Conservation (phyloP, 2,329 filamentous ascomycete species). For the Ophioceras dolichostomum region DNA sequence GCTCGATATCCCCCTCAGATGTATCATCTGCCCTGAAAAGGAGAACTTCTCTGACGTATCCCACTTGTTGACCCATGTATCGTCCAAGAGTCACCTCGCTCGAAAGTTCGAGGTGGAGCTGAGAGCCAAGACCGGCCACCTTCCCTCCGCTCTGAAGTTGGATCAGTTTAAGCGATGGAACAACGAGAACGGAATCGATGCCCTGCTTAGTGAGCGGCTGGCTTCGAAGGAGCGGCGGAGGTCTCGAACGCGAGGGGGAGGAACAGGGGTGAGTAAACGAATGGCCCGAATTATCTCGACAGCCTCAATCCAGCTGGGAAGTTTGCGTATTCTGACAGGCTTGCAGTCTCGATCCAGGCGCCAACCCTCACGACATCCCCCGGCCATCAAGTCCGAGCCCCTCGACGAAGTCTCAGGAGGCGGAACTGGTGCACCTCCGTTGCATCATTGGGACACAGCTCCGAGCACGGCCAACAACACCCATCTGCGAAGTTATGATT, state of each 20-base stretch:
- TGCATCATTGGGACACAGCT: too few relatives aligned
- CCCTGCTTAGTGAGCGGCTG: constrained; percentile 66
- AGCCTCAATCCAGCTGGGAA: too few relatives aligned
- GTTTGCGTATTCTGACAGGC: too few relatives aligned
- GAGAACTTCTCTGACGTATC: constrained; percentile 82
- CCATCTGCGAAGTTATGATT: too few relatives aligned
- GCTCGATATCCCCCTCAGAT: constrained; percentile 53
- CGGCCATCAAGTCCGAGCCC: constrained; percentile 1
- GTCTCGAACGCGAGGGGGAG: constrained; percentile 5
- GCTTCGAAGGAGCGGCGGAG: constrained; percentile 58
- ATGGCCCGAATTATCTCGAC: too few relatives aligned
- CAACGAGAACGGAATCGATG: constrained; percentile 53
- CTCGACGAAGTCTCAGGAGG: too few relatives aligned
- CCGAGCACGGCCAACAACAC: too few relatives aligned
- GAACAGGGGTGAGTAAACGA: too few relatives aligned
- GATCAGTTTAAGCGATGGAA: constrained; percentile 72
- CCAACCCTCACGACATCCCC: background rate
- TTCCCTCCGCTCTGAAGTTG: constrained; percentile 48
- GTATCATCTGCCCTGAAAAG: constrained; percentile 70
- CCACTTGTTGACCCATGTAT: constrained; percentile 82
- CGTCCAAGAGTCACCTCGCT: constrained; percentile 84
- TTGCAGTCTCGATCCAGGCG: too few relatives aligned
- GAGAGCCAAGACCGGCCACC: constrained; percentile 49
- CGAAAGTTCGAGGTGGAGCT: constrained; percentile 74
- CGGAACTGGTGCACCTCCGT: too few relatives aligned